phyloP scores from a whole-genome alignment of 371 early-diverging fungal species.

The Circinella minor region DNA sequence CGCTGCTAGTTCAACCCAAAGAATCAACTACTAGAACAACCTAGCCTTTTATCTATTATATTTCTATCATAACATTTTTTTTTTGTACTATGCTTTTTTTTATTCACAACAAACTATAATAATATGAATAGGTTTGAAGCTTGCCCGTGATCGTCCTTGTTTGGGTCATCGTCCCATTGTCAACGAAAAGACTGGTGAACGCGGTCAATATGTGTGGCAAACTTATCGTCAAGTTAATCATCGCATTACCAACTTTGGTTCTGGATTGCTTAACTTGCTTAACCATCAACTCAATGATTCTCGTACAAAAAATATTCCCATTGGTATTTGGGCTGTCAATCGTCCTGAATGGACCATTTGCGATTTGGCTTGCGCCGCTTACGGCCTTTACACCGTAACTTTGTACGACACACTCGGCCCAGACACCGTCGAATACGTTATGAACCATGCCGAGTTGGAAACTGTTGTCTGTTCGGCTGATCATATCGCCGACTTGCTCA shows the following conservation, averaged over 20 bases:
- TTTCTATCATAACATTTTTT: too few species aligned
- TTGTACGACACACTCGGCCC: constrained; percentile 94
- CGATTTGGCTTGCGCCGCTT: constrained; percentile 61
- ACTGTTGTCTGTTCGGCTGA: constrained; percentile 72
- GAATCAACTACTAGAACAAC: too few species aligned
- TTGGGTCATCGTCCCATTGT: constrained; percentile 58
- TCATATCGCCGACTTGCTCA: constrained; percentile 60
- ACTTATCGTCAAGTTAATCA: constrained; percentile 67
- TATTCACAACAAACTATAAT: too few species aligned
- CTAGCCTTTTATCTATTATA: too few species aligned
- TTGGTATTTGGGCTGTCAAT: constrained; percentile 80
- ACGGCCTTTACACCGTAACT: constrained; percentile 76
- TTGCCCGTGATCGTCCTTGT: constrained; percentile 36
- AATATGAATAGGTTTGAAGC: constrained; percentile 22
- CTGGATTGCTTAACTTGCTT: constrained; percentile 54
- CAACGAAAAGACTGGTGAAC: constrained; percentile 51
- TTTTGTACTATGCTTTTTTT: too few species aligned
- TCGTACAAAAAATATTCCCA: constrained; percentile 34
- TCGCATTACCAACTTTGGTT: constrained; percentile 69
- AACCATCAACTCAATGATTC: constrained; percentile 31
- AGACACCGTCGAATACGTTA: constrained; percentile 67
- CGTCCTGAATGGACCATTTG: constrained; percentile 90
- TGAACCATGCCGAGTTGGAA: constrained; percentile 71
- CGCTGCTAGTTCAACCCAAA: too few species aligned
- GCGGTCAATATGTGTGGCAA: constrained; percentile 78